Evolutionary conservation across 257 asterid genomes (phyloP).

Genomic region (Nemophila menziesii): DNA sequence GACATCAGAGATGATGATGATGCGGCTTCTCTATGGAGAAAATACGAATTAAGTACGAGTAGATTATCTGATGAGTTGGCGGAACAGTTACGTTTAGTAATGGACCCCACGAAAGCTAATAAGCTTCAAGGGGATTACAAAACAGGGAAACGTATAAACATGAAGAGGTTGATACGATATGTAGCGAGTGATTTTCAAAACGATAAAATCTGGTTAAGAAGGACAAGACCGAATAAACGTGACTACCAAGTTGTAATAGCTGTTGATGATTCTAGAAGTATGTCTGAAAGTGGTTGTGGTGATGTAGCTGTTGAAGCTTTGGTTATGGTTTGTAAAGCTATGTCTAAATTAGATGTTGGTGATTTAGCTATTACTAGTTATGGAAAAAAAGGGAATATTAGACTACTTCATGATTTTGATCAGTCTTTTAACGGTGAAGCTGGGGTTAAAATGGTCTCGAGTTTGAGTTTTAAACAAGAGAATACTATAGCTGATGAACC

Average conservation of each 20-base stretch:
- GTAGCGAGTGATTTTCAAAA: constrained; percentile 84
- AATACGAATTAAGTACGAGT: constrained; percentile 48
- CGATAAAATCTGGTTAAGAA: constrained; percentile 89
- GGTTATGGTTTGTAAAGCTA: constrained; percentile 90
- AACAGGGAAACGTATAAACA: constrained; percentile 93
- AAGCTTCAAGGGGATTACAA: constrained; percentile 94
- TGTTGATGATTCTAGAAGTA: constrained; percentile 90
- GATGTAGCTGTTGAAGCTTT: constrained; percentile 78
- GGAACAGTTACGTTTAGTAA: constrained; percentile 83
- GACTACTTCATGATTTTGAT: constrained; percentile 68
- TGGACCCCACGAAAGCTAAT: constrained; percentile 97
- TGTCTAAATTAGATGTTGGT: constrained; percentile 95
- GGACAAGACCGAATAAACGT: constrained; percentile 84
- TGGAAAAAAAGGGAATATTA: constrained; percentile 85
- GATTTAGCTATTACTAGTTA: constrained; percentile 80
- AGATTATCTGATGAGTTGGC: constrained; percentile 88
- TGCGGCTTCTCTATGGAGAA: constrained; percentile 73
- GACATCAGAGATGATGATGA: constrained; percentile 40
- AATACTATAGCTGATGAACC: constrained; percentile 71
- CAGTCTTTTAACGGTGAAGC: constrained; percentile 82
- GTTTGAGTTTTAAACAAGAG: constrained; percentile 83
- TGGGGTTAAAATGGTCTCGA: constrained; percentile 86
- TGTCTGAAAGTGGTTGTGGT: constrained; percentile 77
- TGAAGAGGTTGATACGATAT: constrained; percentile 89
- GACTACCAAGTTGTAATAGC: constrained; percentile 93